Evolutionary conservation across 345 rosid genomes (phyloP).

Genomic region (Jatropha curcas): DNA sequence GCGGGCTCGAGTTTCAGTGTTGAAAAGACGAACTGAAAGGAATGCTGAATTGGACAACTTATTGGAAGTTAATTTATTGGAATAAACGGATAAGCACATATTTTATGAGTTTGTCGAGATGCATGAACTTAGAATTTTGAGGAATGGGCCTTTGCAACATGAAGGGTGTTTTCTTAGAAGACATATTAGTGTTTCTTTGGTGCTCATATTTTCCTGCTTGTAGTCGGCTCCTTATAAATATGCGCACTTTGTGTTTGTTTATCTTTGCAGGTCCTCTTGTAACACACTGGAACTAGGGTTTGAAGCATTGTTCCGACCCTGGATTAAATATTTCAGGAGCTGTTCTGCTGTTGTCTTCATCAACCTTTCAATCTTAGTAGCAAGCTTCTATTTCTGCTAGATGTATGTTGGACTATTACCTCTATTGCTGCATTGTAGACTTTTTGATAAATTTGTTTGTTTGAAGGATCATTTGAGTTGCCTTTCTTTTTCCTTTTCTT

Average conservation of each 20-base stretch:
- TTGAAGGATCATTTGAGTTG: slow-evolving; percentile 21
- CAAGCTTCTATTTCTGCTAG: slow-evolving; percentile 55
- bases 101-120: slow-evolving; percentile 24
- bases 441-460: slow-evolving; percentile 20
- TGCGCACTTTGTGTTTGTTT: slow-evolving; percentile 44
- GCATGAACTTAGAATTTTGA: slow-evolving; percentile 13
- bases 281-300: slow-evolving; percentile 41
- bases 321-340: slow-evolving; percentile 46
- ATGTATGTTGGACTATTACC: slow-evolving; percentile 57
- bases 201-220: slow-evolving; percentile 38
- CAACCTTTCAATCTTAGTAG: slow-evolving; percentile 52
- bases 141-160: slow-evolving; percentile 15
- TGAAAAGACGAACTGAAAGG: neutral
- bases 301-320: slow-evolving; percentile 38
- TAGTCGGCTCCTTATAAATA: slow-evolving; percentile 44
- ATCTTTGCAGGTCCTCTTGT: slow-evolving; percentile 64
- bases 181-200: slow-evolving; percentile 41
- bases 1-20: neutral
- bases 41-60: neutral
- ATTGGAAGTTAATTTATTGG: neutral
- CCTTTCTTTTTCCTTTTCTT: neutral
- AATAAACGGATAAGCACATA: neutral
- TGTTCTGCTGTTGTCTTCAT: slow-evolving; percentile 50
- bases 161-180: slow-evolving; percentile 38
- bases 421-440: slow-evolving; percentile 31